These are phyloP conservation scores for Moricandia moricandioides DNA, from an alignment of 345 rosid species.

Conservation along the genomic window DNA sequence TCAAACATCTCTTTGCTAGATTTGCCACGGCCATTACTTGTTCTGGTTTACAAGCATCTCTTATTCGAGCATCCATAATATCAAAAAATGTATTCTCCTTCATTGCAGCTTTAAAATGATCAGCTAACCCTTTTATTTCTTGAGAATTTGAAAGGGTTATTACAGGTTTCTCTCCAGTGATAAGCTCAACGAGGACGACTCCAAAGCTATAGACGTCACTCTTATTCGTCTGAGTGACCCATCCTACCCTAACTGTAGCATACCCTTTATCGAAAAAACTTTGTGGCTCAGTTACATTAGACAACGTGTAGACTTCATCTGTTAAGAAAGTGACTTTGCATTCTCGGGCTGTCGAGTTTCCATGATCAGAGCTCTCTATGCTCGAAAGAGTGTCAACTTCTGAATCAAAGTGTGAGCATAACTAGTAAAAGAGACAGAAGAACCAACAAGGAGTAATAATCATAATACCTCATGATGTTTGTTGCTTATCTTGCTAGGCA, in stretches of 20 bases:
- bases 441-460: neutral
- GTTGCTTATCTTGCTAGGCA: neutral
- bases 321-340: constrained; percentile 9
- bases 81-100: neutral
- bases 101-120: constrained; percentile 8
- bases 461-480: neutral
- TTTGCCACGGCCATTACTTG: constrained; percentile 10
- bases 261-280: neutral
- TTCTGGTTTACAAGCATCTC: constrained; percentile 9
- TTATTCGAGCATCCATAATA: neutral
- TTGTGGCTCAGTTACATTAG: neutral
- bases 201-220: constrained; percentile 4
- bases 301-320: neutral
- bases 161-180: constrained; percentile 2
- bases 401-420: neutral
- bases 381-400: neutral
- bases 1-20: constrained; percentile 40
- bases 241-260: constrained; percentile 23
- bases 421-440: neutral
- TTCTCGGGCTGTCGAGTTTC: neutral
- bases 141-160: neutral
- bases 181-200: neutral
- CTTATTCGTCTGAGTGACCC: constrained; percentile 17
- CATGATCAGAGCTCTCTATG: neutral
- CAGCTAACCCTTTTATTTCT: constrained; percentile 3